Base-by-base conservation (phyloP, 1,139 yeast genomes). In the Saccharomyces uvarum region DNA sequence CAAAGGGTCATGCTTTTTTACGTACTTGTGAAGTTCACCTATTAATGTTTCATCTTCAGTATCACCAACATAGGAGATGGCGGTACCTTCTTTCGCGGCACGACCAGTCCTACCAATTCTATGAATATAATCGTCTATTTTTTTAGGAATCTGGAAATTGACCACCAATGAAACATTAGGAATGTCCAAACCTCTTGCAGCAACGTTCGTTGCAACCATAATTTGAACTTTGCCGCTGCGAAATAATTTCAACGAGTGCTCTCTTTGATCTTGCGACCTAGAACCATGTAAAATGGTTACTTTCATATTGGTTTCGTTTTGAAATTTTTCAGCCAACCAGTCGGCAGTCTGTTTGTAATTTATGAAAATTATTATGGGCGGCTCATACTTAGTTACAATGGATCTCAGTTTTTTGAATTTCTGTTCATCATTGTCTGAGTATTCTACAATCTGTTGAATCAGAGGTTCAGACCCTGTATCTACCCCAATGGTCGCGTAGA, bases 171-270 rank as follows among this genome's bases (percentile, higher is more conserved):
- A 81, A 8, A 93, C 96, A 63, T 88, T 80, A 0, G 93, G 86
- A 16, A 93, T 83, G 71, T 93, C 99, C 73, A 93, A 83, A 78
- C 99, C 99, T 83, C 99, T 88, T 54, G 98, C 97, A 59, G 99
- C 99, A 63, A 93, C 98, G 55, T 97, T 97, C 58, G 98, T 93
- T 48, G 99, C 98, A 61, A 93, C 97, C 80, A 93, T 81, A 65
- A 93, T 84, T 63, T 97, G 96, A 41, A 95, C 88, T 65, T 82
- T 78, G 64, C 97, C 97, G 58, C 80, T 75, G 76, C 93, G 86
- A 78, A 93, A 88, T 63, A 87, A 81, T 64, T 90, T 90, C 67
- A 93, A 76, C 0, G 96, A 86, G n/a, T 72, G 71, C 66, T 93
- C 98, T 70, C 99, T 80, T 63, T 84, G 83, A n/a, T 82, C 88